Conservation (phyloP, 805 yeast genomes). For the baker's yeast (Saccharomyces cerevisiae) region DNA sequence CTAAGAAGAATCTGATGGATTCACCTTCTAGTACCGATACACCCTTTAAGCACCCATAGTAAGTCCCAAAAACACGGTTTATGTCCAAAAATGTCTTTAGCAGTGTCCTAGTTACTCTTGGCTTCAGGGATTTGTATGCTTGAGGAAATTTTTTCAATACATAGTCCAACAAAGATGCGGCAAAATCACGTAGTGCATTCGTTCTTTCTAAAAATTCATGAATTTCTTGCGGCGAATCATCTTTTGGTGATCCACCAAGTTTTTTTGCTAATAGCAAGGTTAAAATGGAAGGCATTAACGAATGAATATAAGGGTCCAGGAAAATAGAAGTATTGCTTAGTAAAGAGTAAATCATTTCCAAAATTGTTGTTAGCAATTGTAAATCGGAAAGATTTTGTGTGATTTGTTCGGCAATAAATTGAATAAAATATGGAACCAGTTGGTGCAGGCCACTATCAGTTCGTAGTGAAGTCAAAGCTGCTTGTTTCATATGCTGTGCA, state of each 20-base stretch:
- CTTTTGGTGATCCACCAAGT: conserved; percentile 48
- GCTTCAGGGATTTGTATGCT: conserved; percentile 80
- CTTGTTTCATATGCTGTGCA: conserved; percentile 45
- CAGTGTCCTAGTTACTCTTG: conserved; percentile 88
- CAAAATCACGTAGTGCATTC: conserved; percentile 73
- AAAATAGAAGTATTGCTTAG: conserved; percentile 77
- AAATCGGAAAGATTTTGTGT: conserved; percentile 76
- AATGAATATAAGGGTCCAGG: conserved; percentile 91
- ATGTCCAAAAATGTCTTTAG: conserved; percentile 84
- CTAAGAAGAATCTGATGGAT: conserved; percentile 76
- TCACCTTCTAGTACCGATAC: conserved; percentile 78
- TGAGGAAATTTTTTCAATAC: conserved; percentile 76
- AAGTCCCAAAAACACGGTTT: conserved; percentile 76
- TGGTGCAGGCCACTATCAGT: conserved; percentile 96
- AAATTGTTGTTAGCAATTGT: conserved; percentile 66
- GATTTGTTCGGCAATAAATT: conserved; percentile 90
- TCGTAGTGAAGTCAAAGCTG: conserved; percentile 77
- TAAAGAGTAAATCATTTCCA: conserved; percentile 80
- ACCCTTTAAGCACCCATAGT: conserved; percentile 86
- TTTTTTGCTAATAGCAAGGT: conserved; percentile 84
- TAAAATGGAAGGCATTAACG: conserved; percentile 91
- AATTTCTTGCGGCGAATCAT: conserved; percentile 14
- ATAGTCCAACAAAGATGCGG: conserved; percentile 72
- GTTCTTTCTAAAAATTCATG: conserved; percentile 33
- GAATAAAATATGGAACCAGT: conserved; percentile 90